phyloP scores from a whole-genome alignment of 2,329 filamentous ascomycete genomes.

The Aschersonia sp. region DNA sequence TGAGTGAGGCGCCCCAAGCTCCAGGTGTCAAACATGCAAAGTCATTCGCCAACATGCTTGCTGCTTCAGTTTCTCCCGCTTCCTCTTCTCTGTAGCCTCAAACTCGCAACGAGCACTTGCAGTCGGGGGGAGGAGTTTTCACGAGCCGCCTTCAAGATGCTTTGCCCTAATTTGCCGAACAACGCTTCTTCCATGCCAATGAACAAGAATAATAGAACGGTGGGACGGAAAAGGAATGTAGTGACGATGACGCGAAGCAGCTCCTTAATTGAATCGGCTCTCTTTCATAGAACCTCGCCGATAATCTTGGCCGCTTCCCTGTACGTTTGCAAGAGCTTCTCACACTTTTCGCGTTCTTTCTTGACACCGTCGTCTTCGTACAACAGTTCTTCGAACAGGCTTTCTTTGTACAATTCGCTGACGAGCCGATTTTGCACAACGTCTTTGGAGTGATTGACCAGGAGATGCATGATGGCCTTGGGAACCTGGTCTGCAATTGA shows the following conservation, averaged over 20 bases:
- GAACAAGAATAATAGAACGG: too few relatives aligned
- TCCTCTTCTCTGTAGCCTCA: too few relatives aligned
- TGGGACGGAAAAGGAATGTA: too few relatives aligned
- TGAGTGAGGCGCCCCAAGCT: too few relatives aligned
- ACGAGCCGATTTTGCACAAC: slow-evolving; percentile 95
- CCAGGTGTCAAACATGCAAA: slow-evolving; percentile 1
- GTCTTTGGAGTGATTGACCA: slow-evolving; percentile 97
- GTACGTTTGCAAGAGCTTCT: slow-evolving; percentile 88
- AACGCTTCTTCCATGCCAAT: too few relatives aligned
- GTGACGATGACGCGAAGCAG: too few relatives aligned
- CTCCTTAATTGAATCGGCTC: not conserved
- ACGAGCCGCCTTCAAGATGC: not conserved
- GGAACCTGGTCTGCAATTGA: slow-evolving; percentile 98
- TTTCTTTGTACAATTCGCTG: slow-evolving; percentile 86
- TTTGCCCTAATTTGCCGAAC: not conserved
- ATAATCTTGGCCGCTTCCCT: slow-evolving; percentile 97
- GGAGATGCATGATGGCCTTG: slow-evolving; percentile 95
- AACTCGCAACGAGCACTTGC: too few relatives aligned
- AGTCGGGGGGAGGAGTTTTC: too few relatives aligned
- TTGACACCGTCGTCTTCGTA: slow-evolving; percentile 98
- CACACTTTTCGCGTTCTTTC: slow-evolving; percentile 95
- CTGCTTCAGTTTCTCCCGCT: too few relatives aligned
- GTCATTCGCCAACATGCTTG: not conserved
- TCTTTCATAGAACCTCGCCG: slow-evolving; percentile 68
- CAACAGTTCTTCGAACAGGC: slow-evolving; percentile 77